Conservation (phyloP, 1,284 basidiomycete species). For the Cutaneotrichosporon sp. region DNA sequence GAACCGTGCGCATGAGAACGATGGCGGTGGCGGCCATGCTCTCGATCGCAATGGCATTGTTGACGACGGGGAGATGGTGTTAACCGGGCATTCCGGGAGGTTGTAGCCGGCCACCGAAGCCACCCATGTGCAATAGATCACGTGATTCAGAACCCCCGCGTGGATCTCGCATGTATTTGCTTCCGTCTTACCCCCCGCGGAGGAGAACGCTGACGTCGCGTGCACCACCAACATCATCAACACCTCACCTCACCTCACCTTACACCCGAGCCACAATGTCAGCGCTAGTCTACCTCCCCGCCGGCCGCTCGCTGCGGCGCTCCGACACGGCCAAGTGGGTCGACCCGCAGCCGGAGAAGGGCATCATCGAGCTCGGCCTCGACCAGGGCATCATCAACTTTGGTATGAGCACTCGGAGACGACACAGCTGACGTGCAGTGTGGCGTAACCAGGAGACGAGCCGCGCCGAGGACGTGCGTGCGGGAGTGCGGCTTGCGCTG, state of each 20-base stretch:
- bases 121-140: no score
- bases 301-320: conserved; percentile 39
- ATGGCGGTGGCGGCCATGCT: background rate
- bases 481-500: background rate
- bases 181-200: background rate
- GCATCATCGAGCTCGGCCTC: conserved; percentile 35
- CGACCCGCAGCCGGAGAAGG: conserved; percentile 44
- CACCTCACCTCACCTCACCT: background rate
- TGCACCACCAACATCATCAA: background rate
- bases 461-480: conserved; percentile 38
- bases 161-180: no score
- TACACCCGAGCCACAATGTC: conserved; percentile 21
- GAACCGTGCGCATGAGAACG: no score
- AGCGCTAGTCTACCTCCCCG: conserved; percentile 35
- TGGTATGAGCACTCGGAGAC: conserved; percentile 23
- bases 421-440: conserved; percentile 17
- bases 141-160: no score
- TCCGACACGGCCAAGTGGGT: conserved; percentile 40
- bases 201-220: conserved; percentile 6
- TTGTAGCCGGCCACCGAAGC: no score
- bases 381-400: conserved; percentile 44
- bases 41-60: no score
- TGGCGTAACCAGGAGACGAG: conserved; percentile 37
- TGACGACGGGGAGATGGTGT: no score
- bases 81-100: no score